phyloP scores from a whole-genome alignment of 352 stramenopile genomes.

The Globisporangium heterothallicum region DNA sequence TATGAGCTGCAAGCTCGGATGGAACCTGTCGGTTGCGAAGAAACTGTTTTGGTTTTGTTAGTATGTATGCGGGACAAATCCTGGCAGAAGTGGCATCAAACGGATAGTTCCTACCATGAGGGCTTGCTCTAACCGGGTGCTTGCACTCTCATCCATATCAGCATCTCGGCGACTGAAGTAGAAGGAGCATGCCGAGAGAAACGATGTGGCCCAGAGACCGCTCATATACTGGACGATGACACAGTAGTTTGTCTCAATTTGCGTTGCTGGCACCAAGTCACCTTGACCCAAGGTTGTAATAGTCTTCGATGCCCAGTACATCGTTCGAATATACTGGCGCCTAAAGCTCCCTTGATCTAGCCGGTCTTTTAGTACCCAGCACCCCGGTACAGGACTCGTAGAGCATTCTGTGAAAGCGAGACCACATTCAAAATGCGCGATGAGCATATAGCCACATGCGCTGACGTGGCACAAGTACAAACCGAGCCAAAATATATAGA shows the following conservation, averaged over 20 bases:
- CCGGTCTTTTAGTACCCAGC: slow-evolving; percentile 20
- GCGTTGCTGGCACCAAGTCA: slow-evolving; percentile 16
- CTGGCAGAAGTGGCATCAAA: background rate
- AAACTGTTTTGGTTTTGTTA: slow-evolving; percentile 6
- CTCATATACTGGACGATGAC: slow-evolving; percentile 20
- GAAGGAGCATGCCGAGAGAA: slow-evolving; percentile 21
- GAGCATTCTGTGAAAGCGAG: slow-evolving; percentile 16
- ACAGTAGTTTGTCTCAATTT: slow-evolving; percentile 19
- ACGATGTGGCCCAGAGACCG: slow-evolving; percentile 20
- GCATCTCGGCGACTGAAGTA: slow-evolving; percentile 19
- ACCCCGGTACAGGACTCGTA: slow-evolving; percentile 9
- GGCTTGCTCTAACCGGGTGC: slow-evolving; percentile 17
- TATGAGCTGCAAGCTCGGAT: slow-evolving; percentile 9
- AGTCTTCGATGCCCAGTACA: slow-evolving; percentile 26
- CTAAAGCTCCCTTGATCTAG: slow-evolving; percentile 13
- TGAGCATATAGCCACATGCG: slow-evolving; percentile 23
- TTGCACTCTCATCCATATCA: slow-evolving; percentile 13
- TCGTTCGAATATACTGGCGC: slow-evolving; percentile 19
- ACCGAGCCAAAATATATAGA: slow-evolving; percentile 17
- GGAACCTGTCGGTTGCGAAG: slow-evolving; percentile 11
- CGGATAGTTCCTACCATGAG: slow-evolving; percentile 8
- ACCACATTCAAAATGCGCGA: slow-evolving; percentile 18
- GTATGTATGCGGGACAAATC: background rate
- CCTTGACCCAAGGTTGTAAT: slow-evolving; percentile 22
- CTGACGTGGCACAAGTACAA: slow-evolving; percentile 20